Percentiles rank a stretch among this genome's conserved stretches.
phyloP scores from a whole-genome alignment of 345 rosid genomes.

The Crucihimalaya himalaica region DNA sequence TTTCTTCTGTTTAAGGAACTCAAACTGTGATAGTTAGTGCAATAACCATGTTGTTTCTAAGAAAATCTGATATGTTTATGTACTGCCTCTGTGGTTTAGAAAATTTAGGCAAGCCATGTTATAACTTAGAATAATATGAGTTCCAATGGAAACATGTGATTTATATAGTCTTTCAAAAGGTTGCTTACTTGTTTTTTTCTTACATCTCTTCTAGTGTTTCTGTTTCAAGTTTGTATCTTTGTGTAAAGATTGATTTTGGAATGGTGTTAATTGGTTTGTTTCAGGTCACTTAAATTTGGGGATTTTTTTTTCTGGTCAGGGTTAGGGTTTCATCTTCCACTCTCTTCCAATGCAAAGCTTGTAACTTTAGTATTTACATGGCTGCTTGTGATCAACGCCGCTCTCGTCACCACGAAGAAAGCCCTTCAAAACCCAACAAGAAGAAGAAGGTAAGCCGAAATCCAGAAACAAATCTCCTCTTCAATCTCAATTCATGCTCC shows the following conservation, averaged over 20 bases:
- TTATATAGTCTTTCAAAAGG: no score
- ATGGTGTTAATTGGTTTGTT: not conserved
- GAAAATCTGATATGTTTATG: no score
- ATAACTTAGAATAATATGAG: no score
- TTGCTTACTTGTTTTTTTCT: no score
- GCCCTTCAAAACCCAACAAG: constrained; percentile 42
- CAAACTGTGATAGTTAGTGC: no score
- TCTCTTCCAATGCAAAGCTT: constrained; percentile 22
- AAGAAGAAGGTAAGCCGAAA: constrained; percentile 48
- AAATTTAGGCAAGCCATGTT: no score
- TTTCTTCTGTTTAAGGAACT: constrained; percentile 5
- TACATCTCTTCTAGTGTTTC: not conserved
- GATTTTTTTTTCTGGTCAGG: not conserved
- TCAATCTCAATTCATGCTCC: constrained; percentile 61
- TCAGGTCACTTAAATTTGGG: not conserved
- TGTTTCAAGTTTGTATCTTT: not conserved
- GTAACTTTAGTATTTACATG: constrained; percentile 29
- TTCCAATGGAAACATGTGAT: no score
- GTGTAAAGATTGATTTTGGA: constrained; percentile 10
- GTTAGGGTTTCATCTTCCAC: constrained; percentile 1
- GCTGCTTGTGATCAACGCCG: constrained; percentile 36
- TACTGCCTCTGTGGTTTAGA: no score
- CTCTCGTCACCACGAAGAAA: constrained; percentile 15
- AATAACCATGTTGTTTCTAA: no score
- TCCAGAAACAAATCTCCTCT: constrained; percentile 57